These are phyloP conservation scores for Pseudogymnoascus sp. DNA, from an alignment of 2,329 filamentous ascomycete genomes.

Conservation along the genomic window DNA sequence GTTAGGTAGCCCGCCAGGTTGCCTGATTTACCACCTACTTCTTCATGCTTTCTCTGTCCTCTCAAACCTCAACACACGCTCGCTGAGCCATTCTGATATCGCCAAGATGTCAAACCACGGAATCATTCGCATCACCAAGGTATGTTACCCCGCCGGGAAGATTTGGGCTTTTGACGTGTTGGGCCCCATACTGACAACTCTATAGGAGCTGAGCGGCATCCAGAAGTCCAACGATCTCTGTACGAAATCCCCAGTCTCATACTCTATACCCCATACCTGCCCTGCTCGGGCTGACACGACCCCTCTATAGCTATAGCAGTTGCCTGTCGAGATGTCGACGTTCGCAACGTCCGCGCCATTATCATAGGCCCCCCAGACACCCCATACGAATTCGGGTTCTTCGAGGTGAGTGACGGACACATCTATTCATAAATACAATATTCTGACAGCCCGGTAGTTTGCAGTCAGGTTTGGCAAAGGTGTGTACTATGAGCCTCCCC, in stretches of 20 bases:
- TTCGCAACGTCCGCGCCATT: conserved; percentile 77
- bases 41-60: background rate
- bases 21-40: background rate
- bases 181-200: conserved; percentile 30
- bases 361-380: conserved; percentile 91
- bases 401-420: conserved; percentile 56
- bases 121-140: conserved; percentile 80
- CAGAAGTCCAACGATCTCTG: conserved; percentile 79
- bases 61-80: background rate
- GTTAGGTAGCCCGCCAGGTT: background rate
- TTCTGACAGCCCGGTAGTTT: conserved; percentile 49
- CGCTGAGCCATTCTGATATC: conserved; percentile 9
- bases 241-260: conserved; percentile 37
- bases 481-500: conserved; percentile 29
- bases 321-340: conserved; percentile 78
- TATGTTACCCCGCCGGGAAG: conserved; percentile 33
- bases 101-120: conserved; percentile 69
- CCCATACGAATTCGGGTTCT: conserved; percentile 95
- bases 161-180: background rate
- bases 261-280: background rate
- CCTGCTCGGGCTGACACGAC: background rate
- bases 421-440: background rate
- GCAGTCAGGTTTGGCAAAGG: conserved; percentile 68
- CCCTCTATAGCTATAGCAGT: conserved; percentile 65
- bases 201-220: conserved; percentile 75